Percentiles rank a stretch among this genome's conserved stretches.
These are phyloP conservation scores for Candida albicans DNA, from an alignment of 1,139 yeast genomes.

Conservation along the genomic window DNA sequence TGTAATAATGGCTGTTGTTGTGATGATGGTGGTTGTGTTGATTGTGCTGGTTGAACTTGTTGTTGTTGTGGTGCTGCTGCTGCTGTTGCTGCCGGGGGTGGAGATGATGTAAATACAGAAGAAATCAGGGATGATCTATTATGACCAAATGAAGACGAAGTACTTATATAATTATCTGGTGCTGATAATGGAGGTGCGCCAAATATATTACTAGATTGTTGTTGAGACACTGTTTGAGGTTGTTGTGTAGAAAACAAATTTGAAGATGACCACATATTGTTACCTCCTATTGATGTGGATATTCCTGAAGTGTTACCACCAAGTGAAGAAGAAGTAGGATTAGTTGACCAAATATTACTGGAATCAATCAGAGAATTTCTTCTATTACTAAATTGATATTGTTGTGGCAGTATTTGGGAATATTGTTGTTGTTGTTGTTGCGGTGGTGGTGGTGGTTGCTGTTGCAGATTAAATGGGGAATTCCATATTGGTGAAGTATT, in stretches of 20 bases:
- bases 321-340: not conserved
- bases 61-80: constrained; percentile 5
- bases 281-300: not conserved
- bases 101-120: constrained; percentile 10
- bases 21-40: constrained; percentile 1
- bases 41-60: not conserved
- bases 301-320: not conserved
- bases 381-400: constrained; percentile 2
- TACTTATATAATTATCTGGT: constrained; percentile 11
- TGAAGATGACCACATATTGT: constrained; percentile 6
- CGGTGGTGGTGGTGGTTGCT: constrained; percentile 2
- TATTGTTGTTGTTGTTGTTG: constrained; percentile 5
- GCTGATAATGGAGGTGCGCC: not conserved
- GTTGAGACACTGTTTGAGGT: constrained; percentile 1
- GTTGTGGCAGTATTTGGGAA: not conserved
- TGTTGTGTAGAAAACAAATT: constrained; percentile 2
- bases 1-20: not conserved
- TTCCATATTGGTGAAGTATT: not conserved
- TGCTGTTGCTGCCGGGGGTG: constrained; percentile 8
- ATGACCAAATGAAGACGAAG: constrained; percentile 5
- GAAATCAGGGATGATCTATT: constrained; percentile 14
- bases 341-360: constrained; percentile 8
- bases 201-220: not conserved
- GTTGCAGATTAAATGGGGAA: constrained; percentile 1
- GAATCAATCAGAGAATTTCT: constrained; percentile 11